phyloP scores from a whole-genome alignment of 31 red algal genomes.

The Odonthalia washingtoniensis region DNA sequence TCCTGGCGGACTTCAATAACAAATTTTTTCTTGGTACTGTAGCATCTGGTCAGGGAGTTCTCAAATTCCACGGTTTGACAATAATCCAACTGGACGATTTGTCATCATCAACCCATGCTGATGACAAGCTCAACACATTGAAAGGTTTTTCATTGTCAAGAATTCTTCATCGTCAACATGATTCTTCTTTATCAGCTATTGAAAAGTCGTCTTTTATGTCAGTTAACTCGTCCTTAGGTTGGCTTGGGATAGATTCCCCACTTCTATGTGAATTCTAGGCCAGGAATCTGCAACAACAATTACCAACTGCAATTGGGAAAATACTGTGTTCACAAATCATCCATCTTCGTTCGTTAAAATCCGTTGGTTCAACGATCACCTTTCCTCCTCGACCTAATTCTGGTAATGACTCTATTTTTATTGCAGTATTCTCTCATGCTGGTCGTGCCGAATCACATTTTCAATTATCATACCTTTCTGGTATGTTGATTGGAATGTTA shows the following conservation, averaged over 20 bases:
- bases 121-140: no score
- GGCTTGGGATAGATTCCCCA: conserved; percentile 22
- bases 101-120: background rate
- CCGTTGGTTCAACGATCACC: background rate
- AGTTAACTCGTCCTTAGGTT: conserved; percentile 4
- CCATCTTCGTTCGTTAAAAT: background rate
- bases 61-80: conserved; percentile 15
- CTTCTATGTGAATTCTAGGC: background rate
- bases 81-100: conserved; percentile 23
- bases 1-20: background rate
- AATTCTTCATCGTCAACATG: background rate
- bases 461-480: conserved; percentile 6
- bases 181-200: background rate
- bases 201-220: conserved; percentile 6
- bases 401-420: background rate
- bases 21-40: conserved; percentile 13
- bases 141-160: background rate
- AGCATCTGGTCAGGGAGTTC: background rate
- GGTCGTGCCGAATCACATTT: background rate
- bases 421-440: conserved; percentile 27
- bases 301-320: background rate
- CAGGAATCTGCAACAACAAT: conserved; percentile 9
- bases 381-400: background rate
- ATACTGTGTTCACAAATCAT: conserved; percentile 2
- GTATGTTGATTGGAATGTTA: background rate